A percentile compares a stretch with the other conserved stretches of the same genome.
These are phyloP conservation scores for Cystofilobasidium ferigula DNA, from an alignment of 768 basidiomycete genomes.

Conservation along the genomic window DNA sequence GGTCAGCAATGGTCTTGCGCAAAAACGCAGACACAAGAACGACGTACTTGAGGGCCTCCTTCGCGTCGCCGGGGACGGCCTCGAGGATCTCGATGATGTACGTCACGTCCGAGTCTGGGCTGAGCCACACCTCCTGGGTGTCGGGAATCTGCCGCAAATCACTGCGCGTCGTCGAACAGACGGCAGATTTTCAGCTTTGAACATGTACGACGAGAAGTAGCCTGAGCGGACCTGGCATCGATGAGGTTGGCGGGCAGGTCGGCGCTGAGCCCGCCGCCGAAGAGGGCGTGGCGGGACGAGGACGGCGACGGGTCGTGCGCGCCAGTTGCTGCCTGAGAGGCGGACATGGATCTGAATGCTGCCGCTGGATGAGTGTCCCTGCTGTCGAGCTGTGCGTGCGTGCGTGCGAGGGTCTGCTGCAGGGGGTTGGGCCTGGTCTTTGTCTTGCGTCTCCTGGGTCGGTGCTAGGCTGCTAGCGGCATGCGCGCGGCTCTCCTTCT, in stretches of 20 bases:
- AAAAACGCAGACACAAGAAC: too few species aligned
- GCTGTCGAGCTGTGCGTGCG: too few species aligned
- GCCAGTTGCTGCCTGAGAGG: background rate
- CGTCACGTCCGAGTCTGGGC: constrained; percentile 55
- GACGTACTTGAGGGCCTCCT: constrained; percentile 60
- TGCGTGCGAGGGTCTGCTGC: too few species aligned
- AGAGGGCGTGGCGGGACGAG: constrained; percentile 44
- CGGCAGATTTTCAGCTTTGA: too few species aligned
- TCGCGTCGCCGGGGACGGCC: constrained; percentile 47
- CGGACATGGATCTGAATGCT: too few species aligned
- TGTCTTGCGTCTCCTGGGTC: too few species aligned
- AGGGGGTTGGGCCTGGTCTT: too few species aligned
- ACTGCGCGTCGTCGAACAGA: too few species aligned
- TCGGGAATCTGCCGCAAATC: constrained; percentile 77
- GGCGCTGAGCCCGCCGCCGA: constrained; percentile 73
- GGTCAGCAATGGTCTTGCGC: constrained; percentile 13
- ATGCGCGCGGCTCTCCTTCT: too few species aligned
- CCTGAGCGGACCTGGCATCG: constrained; percentile 89
- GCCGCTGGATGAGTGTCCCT: too few species aligned
- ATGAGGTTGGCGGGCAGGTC: constrained; percentile 50
- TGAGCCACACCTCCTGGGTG: constrained; percentile 85
- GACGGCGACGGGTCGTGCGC: background rate
- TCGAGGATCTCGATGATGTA: constrained; percentile 76
- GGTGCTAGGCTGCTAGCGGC: too few species aligned
- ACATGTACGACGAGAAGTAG: too few species aligned